A percentile compares a stretch with the other conserved stretches of the same genome.
Conservation (phyloP, 495 filamentous ascomycete species). For the Daldinia concentrica region DNA sequence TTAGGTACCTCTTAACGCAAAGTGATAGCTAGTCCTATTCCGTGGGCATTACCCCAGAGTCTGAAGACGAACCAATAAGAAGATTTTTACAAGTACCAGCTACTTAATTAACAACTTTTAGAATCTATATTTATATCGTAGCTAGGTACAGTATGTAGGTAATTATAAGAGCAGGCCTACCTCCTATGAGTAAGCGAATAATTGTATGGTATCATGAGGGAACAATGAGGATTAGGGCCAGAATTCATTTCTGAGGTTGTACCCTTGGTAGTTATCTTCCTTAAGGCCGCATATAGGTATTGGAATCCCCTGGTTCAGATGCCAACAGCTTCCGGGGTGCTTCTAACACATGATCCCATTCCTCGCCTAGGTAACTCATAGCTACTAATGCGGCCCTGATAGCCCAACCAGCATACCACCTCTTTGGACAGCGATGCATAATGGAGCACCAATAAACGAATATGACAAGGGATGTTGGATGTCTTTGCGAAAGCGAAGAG, state of each 20-base stretch:
- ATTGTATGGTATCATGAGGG: too few species aligned
- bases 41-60: too few species aligned
- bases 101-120: too few species aligned
- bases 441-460: conserved; percentile 43
- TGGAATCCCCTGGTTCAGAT: background rate
- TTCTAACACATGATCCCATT: conserved; percentile 31
- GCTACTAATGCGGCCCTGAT: conserved; percentile 25
- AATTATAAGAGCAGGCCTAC: too few species aligned
- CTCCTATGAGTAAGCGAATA: too few species aligned
- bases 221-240: background rate
- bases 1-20: too few species aligned
- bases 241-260: background rate
- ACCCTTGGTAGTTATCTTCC: background rate
- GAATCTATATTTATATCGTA: too few species aligned
- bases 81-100: too few species aligned
- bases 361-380: conserved; percentile 31
- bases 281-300: background rate
- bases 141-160: too few species aligned
- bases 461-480: conserved; percentile 36
- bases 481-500: conserved; percentile 19
- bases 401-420: conserved; percentile 41
- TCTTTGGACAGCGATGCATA: conserved; percentile 36
- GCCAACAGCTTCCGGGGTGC: conserved; percentile 1
- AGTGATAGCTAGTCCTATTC: too few species aligned
- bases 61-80: too few species aligned